These are phyloP conservation scores for Arthrocladium fulminans DNA, from an alignment of 2,329 filamentous ascomycete species.

Conservation along the genomic window DNA sequence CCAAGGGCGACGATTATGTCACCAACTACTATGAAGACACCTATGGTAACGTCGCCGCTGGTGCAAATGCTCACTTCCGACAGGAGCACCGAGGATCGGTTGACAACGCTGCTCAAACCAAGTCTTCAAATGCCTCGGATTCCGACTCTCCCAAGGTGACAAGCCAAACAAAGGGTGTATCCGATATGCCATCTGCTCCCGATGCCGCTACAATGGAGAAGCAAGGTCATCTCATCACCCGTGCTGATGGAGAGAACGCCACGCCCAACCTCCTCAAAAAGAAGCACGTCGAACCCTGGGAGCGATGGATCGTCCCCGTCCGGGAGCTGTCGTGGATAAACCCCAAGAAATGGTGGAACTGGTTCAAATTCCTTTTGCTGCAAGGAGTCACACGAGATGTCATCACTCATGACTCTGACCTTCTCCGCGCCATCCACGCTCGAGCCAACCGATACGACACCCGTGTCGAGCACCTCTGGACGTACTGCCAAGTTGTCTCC, in stretches of 20 bases:
- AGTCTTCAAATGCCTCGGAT: not conserved
- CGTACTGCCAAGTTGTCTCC: conserved; percentile 35
- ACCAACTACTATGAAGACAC: conserved; percentile 17
- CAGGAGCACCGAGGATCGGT: not conserved
- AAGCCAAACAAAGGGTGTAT: not conserved
- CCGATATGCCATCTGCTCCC: conserved; percentile 1
- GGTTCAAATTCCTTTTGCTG: conserved; percentile 10
- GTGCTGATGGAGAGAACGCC: not conserved
- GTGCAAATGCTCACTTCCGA: not conserved
- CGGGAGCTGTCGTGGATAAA: conserved; percentile 10
- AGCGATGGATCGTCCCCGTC: conserved; percentile 14
- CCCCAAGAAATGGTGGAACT: conserved; percentile 10
- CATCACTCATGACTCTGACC: conserved; percentile 32
- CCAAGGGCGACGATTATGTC: conserved; percentile 27
- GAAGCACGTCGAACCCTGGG: conserved; percentile 7
- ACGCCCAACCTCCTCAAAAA: conserved; percentile 5
- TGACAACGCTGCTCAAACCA: not conserved
- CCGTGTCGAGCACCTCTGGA: conserved; percentile 41
- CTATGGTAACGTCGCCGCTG: conserved; percentile 11
- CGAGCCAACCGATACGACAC: conserved; percentile 39
- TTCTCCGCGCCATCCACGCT: conserved; percentile 33
- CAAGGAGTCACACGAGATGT: conserved; percentile 35
- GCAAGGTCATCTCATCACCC: not conserved
- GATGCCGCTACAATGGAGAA: conserved; percentile 10
- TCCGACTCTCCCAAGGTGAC: not conserved